Evolutionary conservation across 1,284 basidiomycete genomes (phyloP).

Genomic region (Apiotrichum porosum): DNA sequence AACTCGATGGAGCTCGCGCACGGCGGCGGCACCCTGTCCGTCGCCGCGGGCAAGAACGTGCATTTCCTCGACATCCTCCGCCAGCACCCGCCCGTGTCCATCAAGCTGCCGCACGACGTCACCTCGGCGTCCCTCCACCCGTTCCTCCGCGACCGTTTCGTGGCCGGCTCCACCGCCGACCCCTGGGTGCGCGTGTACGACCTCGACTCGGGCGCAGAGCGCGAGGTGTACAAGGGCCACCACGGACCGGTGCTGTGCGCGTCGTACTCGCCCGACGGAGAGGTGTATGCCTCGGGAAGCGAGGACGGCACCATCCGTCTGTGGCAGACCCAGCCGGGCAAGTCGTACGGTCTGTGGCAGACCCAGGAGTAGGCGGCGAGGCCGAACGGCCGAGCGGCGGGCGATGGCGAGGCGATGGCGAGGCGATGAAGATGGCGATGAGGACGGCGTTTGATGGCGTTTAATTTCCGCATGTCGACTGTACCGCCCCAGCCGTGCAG

Average conservation of each 20-base stretch:
- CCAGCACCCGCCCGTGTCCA: constrained; percentile 52
- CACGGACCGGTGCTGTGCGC: constrained; percentile 95
- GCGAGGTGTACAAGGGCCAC: constrained; percentile 91
- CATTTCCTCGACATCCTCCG: constrained; percentile 61
- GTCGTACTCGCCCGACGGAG: constrained; percentile 94
- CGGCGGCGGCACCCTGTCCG: constrained; percentile 76
- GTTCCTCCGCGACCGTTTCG: constrained; percentile 77
- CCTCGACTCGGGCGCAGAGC: constrained; percentile 74
- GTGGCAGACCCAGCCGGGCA: constrained; percentile 93
- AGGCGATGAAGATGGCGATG: too few species aligned
- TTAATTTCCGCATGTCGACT: too few species aligned
- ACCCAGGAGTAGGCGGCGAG: constrained; percentile 46
- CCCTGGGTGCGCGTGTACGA: constrained; percentile 96
- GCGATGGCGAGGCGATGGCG: background rate
- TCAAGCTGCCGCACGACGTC: constrained; percentile 68
- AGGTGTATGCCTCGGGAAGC: constrained; percentile 93
- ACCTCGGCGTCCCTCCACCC: constrained; percentile 93
- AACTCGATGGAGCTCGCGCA: constrained; percentile 89
- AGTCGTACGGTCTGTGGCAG: constrained; percentile 89
- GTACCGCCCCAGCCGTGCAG: background rate
- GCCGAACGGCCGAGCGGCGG: background rate
- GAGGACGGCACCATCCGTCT: constrained; percentile 78
- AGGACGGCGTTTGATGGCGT: too few species aligned
- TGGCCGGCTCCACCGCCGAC: constrained; percentile 83
- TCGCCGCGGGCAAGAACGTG: constrained; percentile 87